phyloP scores from a whole-genome alignment of 331 rosid genomes.

The Dryas integrifolia region DNA sequence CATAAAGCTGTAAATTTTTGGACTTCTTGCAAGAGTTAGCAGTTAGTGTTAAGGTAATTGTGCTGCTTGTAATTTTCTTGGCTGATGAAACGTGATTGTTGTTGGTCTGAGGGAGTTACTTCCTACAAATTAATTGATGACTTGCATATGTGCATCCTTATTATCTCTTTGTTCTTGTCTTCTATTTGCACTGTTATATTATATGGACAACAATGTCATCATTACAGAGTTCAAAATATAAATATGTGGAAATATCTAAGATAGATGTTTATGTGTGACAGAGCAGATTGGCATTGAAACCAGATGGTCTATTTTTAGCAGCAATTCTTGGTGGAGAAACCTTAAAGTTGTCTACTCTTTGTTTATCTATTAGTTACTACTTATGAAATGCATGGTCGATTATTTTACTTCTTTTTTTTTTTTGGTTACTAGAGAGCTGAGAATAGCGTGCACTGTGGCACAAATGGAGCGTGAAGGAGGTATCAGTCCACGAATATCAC shows the following conservation, averaged over 20 bases:
- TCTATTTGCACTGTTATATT: background rate
- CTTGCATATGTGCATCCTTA: background rate
- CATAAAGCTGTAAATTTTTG: background rate
- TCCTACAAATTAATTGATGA: background rate
- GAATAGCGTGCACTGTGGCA: slow-evolving; percentile 96
- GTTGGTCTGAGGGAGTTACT: background rate
- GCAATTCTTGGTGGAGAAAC: slow-evolving; percentile 97
- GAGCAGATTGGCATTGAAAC: slow-evolving; percentile 90
- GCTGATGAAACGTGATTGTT: background rate
- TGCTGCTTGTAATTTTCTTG: background rate
- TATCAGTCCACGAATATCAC: slow-evolving; percentile 86
- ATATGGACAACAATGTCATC: background rate
- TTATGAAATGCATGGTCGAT: slow-evolving; percentile 24
- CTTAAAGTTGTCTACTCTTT: slow-evolving; percentile 52
- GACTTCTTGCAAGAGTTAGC: background rate
- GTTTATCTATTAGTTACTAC: slow-evolving; percentile 14
- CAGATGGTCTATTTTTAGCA: slow-evolving; percentile 93
- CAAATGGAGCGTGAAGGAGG: slow-evolving; percentile 99
- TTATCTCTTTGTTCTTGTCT: background rate
- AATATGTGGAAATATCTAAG: slow-evolving; percentile 7
- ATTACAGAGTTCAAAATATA: background rate
- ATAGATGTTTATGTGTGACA: slow-evolving; percentile 43
- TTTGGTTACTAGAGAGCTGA: slow-evolving; percentile 63
- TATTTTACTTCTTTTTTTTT: slow-evolving; percentile 27
- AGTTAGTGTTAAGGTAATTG: background rate